Base-by-base conservation (phyloP, 2,329 filamentous ascomycete species). In the Lasiodiplodia citricola region DNA sequence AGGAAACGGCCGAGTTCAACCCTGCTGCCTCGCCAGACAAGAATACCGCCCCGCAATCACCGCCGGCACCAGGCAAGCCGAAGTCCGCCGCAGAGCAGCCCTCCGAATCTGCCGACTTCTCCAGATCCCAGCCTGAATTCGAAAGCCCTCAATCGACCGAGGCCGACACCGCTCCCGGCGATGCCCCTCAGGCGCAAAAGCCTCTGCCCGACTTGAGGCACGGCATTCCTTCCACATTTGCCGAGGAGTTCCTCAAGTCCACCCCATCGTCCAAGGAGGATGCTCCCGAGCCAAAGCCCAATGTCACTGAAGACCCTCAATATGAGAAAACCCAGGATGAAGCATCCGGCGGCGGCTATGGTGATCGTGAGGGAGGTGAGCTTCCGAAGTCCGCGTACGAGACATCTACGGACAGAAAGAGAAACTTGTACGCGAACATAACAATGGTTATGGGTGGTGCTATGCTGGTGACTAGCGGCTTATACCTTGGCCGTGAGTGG, bases 121-220 rank as follows among this genome's bases (percentile, higher is more conserved):
- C 75, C 8, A 72, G 70, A 14, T 73, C 75, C 18, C 78, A 84
- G 74, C 74, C 78, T 44, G 76, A 82, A 70, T 75, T 81, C 73
- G 70, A 74, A 66, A 74, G 74, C 69, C 73, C 78, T 70, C 77
- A 72, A 72, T 75, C 73, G 68, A 74, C 75, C 75, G 60, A 71
- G 47, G 72, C 73, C 25, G 79, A 83, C 70, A 80, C 77, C 31
- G 74, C 78, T 50, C 73, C 81, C 69, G 74, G 78, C 62, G 80
- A 83, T 54, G 71, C 79, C 58, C 80, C 83, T 64, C 74, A 86
- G 73, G 84, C 88, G 28, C 84, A 87, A 65, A 65, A 90, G 75
- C 90, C 92, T 66, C 87, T 97, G 14, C 95, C 95, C 66, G 94
- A 98, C 78, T 86, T 98, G 55, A 96, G 93, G n/a, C 91, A 95